Evolutionary conservation across 2,329 filamentous ascomycete species (phyloP).

Genomic region (Colletotrichum paranaense): DNA sequence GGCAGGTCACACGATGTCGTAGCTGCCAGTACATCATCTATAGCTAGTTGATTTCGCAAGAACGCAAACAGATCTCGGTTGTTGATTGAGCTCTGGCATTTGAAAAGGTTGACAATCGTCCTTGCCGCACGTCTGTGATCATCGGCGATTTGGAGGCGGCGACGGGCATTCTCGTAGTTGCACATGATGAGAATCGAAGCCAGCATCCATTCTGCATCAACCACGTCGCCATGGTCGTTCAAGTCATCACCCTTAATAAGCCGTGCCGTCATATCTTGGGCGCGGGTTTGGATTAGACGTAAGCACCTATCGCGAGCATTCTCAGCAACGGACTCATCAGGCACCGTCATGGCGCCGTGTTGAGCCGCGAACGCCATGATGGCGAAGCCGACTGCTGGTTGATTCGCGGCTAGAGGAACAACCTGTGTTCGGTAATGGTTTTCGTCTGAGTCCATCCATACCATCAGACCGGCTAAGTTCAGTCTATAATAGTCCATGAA

Average conservation of each 20-base stretch:
- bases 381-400: neutral
- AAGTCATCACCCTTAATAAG: conserved; percentile 39
- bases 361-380: neutral
- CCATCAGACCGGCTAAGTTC: neutral
- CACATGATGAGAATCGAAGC: conserved; percentile 43
- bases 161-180: conserved; percentile 45
- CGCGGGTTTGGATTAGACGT: neutral
- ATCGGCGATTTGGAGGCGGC: conserved; percentile 41
- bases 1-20: neutral
- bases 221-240: conserved; percentile 38
- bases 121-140: conserved; percentile 43
- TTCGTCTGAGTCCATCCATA: neutral
- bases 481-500: neutral
- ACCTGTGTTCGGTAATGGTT: neutral
- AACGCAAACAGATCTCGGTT: neutral
- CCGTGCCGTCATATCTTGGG: conserved; percentile 39
- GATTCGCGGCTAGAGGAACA: neutral
- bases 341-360: neutral
- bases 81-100: neutral
- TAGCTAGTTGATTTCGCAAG: neutral
- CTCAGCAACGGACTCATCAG: neutral
- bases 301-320: neutral
- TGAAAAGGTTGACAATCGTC: conserved; percentile 44
- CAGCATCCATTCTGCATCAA: conserved; percentile 44
- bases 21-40: neutral